Evolutionary conservation across 2,329 filamentous ascomycete species (phyloP).

Genomic region (Pezicula radicicola): DNA sequence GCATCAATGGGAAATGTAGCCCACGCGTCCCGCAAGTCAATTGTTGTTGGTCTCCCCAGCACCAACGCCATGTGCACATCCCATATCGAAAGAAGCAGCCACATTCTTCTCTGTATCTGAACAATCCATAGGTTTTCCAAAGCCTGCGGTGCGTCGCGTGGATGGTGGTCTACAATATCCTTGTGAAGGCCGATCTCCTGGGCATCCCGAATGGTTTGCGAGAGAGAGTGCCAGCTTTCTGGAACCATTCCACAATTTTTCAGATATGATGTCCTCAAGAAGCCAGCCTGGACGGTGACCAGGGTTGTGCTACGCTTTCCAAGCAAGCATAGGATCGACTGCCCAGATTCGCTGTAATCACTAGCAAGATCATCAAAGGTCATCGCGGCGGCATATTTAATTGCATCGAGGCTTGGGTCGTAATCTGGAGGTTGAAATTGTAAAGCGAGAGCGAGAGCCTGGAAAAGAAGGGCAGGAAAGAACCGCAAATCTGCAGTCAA

Average conservation of each 20-base stretch:
- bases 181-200: constrained; percentile 60
- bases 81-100: constrained; percentile 50
- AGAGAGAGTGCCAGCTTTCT: constrained; percentile 45
- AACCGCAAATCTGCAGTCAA: constrained; percentile 49
- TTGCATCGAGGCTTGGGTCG: constrained; percentile 46
- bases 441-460: constrained; percentile 52
- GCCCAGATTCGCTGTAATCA: constrained; percentile 58
- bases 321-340: constrained; percentile 49
- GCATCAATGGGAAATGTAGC: constrained; percentile 53
- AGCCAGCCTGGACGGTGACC: constrained; percentile 55
- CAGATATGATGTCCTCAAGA: constrained; percentile 51
- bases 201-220: constrained; percentile 55
- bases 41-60: constrained; percentile 38
- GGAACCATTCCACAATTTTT: constrained; percentile 58
- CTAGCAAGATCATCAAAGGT: constrained; percentile 57
- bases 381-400: constrained; percentile 59
- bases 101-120: constrained; percentile 52
- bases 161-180: constrained; percentile 48
- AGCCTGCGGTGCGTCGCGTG: constrained; percentile 34
- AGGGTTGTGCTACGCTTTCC: constrained; percentile 55
- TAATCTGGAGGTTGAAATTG: constrained; percentile 47
- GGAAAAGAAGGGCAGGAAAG: constrained; percentile 59
- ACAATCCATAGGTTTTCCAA: constrained; percentile 57
- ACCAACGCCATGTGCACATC: constrained; percentile 32
- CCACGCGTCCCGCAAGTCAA: constrained; percentile 45